A percentile compares a stretch with the other conserved stretches of the same genome.
Evolutionary conservation across 2,329 filamentous ascomycete genomes (phyloP).

Genomic region (Epichloe coenophiala): DNA sequence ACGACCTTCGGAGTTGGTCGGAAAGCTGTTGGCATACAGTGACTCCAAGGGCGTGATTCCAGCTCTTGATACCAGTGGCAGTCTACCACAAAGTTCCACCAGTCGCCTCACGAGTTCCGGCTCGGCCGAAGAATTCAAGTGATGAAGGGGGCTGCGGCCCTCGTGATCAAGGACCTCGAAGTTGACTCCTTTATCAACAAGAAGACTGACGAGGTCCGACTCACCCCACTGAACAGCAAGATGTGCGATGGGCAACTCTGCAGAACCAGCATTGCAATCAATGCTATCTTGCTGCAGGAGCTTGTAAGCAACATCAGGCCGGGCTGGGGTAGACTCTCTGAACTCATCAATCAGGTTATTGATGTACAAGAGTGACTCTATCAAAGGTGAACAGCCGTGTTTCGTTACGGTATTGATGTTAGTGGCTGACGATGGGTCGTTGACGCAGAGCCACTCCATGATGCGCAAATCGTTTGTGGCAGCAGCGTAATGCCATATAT

Average conservation of each 20-base stretch:
- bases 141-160: slow-evolving; percentile 12
- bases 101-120: slow-evolving; percentile 12
- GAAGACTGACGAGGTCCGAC: slow-evolving; percentile 8
- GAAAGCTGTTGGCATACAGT: slow-evolving; percentile 14
- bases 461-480: slow-evolving; percentile 17
- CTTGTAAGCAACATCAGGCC: slow-evolving; percentile 7
- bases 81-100: slow-evolving; percentile 8
- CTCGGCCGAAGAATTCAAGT: slow-evolving; percentile 14
- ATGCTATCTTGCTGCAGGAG: slow-evolving; percentile 6
- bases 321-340: not conserved
- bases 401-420: slow-evolving; percentile 14
- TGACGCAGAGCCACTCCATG: slow-evolving; percentile 16
- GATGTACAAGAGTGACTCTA: slow-evolving; percentile 16
- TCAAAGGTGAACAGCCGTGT: slow-evolving; percentile 17
- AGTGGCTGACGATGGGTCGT: slow-evolving; percentile 15
- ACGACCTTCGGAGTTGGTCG: not conserved
- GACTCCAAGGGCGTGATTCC: slow-evolving; percentile 17
- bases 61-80: slow-evolving; percentile 5
- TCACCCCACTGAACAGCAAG: slow-evolving; percentile 16
- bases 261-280: slow-evolving; percentile 5
- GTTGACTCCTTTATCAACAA: slow-evolving; percentile 10
- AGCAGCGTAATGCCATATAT: slow-evolving; percentile 25
- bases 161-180: slow-evolving; percentile 6
- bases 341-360: not conserved
- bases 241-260: slow-evolving; percentile 4